Evolutionary conservation across 1,284 basidiomycete genomes (phyloP).

Genomic region (Cryptococcus sp.): DNA sequence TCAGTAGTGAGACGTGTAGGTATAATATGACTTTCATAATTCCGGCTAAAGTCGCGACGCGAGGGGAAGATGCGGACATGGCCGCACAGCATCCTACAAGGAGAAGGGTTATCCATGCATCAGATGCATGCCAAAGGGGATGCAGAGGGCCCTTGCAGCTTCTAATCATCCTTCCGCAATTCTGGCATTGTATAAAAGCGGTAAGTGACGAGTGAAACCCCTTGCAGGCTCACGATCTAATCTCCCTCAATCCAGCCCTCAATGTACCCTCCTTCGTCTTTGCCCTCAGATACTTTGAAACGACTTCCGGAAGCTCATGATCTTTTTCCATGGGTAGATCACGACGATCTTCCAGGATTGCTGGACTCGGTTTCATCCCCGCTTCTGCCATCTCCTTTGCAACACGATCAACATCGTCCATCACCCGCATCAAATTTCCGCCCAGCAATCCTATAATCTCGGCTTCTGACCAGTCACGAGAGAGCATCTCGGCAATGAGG

Average conservation of each 20-base stretch:
- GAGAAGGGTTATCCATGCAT: too few species aligned
- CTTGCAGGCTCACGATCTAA: too few species aligned
- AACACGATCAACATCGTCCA: constrained; percentile 64
- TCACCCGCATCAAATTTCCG: constrained; percentile 69
- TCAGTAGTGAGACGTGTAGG: too few species aligned
- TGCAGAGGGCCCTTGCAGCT: too few species aligned
- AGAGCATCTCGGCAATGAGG: constrained; percentile 61
- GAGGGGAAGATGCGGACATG: too few species aligned
- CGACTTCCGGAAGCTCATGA: neutral
- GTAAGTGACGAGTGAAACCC: too few species aligned
- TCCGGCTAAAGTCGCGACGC: too few species aligned
- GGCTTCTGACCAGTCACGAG: constrained; percentile 68
- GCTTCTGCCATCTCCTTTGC: constrained; percentile 51
- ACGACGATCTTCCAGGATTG: constrained; percentile 34
- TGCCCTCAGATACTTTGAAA: neutral
- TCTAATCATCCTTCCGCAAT: too few species aligned
- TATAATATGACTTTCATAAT: too few species aligned
- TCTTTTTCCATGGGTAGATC: constrained; percentile 29
- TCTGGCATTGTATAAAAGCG: too few species aligned
- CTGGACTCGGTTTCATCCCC: constrained; percentile 48
- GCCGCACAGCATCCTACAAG: too few species aligned
- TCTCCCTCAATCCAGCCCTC: neutral
- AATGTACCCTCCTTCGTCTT: neutral
- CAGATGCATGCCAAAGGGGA: too few species aligned
- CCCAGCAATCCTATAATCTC: constrained; percentile 75